Percentiles rank a stretch among this genome's conserved stretches.
Conservation (phyloP, 139 green algal species). For the Chlamydomonas incerta region DNA sequence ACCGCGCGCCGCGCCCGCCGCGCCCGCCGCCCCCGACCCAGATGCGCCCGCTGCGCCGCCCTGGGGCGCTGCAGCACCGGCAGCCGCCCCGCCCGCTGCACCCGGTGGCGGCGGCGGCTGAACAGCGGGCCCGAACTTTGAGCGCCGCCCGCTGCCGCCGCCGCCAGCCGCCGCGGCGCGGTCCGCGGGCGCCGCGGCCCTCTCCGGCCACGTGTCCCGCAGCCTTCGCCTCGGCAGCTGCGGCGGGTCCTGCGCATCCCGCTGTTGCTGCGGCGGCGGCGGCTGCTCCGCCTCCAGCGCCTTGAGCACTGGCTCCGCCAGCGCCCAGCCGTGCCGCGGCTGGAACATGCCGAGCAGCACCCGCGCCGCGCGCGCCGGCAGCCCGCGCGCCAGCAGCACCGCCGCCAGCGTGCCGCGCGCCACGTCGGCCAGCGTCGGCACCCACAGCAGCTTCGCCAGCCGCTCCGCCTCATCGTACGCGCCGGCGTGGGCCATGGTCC, state of each 20-base stretch:
- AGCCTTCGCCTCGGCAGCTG: not conserved
- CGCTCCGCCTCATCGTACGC: not conserved
- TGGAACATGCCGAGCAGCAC: not conserved
- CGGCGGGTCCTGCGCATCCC: not conserved
- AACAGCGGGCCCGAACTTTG: too few relatives aligned
- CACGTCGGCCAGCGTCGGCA: not conserved
- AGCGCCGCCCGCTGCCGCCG: too few relatives aligned
- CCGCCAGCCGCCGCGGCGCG: too few relatives aligned
- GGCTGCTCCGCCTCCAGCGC: not conserved
- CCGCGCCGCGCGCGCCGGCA: not conserved
- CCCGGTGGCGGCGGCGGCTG: too few relatives aligned
- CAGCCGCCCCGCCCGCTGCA: too few relatives aligned
- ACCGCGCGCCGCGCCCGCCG: too few relatives aligned
- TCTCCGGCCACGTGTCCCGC: too few relatives aligned
- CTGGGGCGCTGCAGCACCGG: too few relatives aligned
- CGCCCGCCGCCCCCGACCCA: too few relatives aligned
- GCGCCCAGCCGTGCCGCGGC: not conserved
- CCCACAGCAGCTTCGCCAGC: constrained; percentile 21
- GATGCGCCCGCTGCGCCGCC: too few relatives aligned
- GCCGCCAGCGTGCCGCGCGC: constrained; percentile 7
- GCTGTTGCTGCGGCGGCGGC: not conserved
- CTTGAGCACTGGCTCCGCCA: constrained; percentile 1
- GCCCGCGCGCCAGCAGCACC: not conserved
- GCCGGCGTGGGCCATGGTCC: not conserved
- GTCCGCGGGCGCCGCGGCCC: too few relatives aligned